Evolutionary conservation across 1,284 basidiomycete species (phyloP), one percentile per base, ranked within the genome.

Genomic region (Melampsora occidentalis): DNA sequence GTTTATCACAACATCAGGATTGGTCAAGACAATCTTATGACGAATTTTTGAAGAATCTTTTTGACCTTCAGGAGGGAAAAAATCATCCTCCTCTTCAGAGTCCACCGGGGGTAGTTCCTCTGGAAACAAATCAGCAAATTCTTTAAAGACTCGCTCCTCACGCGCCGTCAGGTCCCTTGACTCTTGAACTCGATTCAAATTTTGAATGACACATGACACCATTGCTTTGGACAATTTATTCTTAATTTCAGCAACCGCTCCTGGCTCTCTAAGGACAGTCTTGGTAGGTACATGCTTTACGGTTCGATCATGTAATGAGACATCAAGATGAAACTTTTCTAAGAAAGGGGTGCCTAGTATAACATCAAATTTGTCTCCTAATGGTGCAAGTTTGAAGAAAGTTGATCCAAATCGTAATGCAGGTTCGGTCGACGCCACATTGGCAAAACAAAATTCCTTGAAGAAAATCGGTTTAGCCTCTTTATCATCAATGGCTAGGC

Each of bases 1-100:
- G n/a, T 78, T 78, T 61, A 72, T 76, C 2, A 57, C 31, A 25
- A 61, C 64, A 0, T n/a, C 46, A 16, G 71, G 71, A 12, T 20
- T 25, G 1, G 46, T 78, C 64, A 63, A 68, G n/a, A 48, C 71
- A 22, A 20, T 28, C 1, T n/a, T 35, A 46, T 46, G 64, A 18
- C 64, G 18, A 14, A 66, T 16, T n/a, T 25, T 35, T 42, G 64
- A 66, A 42, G 1, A 9, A 1, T 35, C 64, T 1, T 66, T 18
- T 22, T 66, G 64, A 1, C 39, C 46, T 66, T 35, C 46, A 5
- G 9, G 18, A 2, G 64, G 33, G 46, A 66, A 66, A 16, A 42
- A 35, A 7, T 46, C 64, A n/a, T 66, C 25, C 39, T 66, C 64
- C 22, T 35, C 64, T 16, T 66, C 35, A 42, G 39, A 35, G 25